These are phyloP conservation scores for Ascochyta pisi DNA, from an alignment of 2,329 filamentous ascomycete species.

Conservation along the genomic window DNA sequence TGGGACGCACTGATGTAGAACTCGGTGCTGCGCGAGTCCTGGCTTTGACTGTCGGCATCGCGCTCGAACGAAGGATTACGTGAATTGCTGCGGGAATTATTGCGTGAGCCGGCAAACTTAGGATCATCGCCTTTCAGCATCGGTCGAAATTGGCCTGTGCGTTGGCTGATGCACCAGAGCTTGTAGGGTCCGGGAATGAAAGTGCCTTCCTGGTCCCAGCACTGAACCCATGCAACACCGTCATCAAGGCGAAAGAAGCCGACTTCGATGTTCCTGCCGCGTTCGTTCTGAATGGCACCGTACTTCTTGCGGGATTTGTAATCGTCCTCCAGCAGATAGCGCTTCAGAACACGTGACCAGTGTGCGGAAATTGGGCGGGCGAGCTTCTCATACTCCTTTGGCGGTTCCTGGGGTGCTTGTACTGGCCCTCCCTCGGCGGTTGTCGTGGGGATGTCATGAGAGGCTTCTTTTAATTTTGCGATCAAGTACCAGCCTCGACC, in stretches of 20 bases:
- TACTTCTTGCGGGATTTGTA: conserved; percentile 56
- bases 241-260: conserved; percentile 60
- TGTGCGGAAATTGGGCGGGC: conserved; percentile 49
- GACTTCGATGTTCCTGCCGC: conserved; percentile 48
- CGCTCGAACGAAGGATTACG: conserved; percentile 33
- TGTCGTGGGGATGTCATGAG: conserved; percentile 35
- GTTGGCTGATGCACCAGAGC: conserved; percentile 56
- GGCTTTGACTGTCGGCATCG: conserved; percentile 28
- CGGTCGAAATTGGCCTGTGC: conserved; percentile 48
- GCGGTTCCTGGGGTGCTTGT: conserved; percentile 8
- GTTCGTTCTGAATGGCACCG: conserved; percentile 49
- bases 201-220: conserved; percentile 57
- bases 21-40: conserved; percentile 41
- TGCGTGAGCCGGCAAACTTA: conserved; percentile 37
- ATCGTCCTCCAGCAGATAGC: conserved; percentile 57
- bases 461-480: conserved; percentile 46
- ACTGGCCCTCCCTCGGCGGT: conserved; percentile 26
- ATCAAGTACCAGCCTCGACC: conserved; percentile 60
- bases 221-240: conserved; percentile 57
- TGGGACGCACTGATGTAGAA: conserved; percentile 26
- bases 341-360: conserved; percentile 58
- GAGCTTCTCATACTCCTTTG: conserved; percentile 36
- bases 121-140: conserved; percentile 51
- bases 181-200: conserved; percentile 60
- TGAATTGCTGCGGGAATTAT: conserved; percentile 26